Percentiles rank a stretch among this genome's conserved stretches.
These are phyloP conservation scores for Dipodascus geniculatus DNA, from an alignment of 805 yeast species.

Conservation along the genomic window DNA sequence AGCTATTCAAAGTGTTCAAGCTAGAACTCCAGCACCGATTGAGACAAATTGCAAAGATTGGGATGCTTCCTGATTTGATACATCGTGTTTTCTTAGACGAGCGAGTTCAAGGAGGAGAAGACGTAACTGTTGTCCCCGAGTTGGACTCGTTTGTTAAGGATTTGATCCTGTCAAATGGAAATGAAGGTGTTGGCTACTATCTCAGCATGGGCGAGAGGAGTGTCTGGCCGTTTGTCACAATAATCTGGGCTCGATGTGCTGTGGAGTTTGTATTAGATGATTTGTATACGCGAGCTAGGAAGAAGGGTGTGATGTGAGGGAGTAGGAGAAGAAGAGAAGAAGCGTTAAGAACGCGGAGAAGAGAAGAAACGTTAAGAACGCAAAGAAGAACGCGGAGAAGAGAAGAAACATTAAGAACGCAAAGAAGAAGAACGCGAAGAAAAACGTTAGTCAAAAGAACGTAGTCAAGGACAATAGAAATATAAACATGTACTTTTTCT, in stretches of 20 bases:
- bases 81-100: slow-evolving; percentile 81
- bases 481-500: no score
- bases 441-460: no score
- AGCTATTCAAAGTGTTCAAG: slow-evolving; percentile 44
- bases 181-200: slow-evolving; percentile 71
- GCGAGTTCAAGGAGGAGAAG: slow-evolving; percentile 70
- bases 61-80: slow-evolving; percentile 55
- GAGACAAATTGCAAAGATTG: slow-evolving; percentile 66
- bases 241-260: slow-evolving; percentile 77
- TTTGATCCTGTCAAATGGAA: slow-evolving; percentile 23
- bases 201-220: slow-evolving; percentile 81
- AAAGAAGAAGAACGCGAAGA: no score
- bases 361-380: neutral
- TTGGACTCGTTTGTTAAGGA: slow-evolving; percentile 57
- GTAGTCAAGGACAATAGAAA: no score
- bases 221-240: slow-evolving; percentile 83
- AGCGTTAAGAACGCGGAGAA: neutral
- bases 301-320: neutral
- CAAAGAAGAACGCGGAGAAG: neutral
- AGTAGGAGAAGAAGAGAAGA: neutral
- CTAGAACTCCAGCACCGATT: slow-evolving; percentile 80
- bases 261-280: slow-evolving; percentile 84
- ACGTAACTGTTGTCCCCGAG: slow-evolving; percentile 85
- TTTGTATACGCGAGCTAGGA: slow-evolving; percentile 31
- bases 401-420: neutral